Percentiles rank a stretch among this genome's conserved stretches.
Conservation (phyloP, 306 rosid genomes). For the Chamaecrista fasciculata region DNA sequence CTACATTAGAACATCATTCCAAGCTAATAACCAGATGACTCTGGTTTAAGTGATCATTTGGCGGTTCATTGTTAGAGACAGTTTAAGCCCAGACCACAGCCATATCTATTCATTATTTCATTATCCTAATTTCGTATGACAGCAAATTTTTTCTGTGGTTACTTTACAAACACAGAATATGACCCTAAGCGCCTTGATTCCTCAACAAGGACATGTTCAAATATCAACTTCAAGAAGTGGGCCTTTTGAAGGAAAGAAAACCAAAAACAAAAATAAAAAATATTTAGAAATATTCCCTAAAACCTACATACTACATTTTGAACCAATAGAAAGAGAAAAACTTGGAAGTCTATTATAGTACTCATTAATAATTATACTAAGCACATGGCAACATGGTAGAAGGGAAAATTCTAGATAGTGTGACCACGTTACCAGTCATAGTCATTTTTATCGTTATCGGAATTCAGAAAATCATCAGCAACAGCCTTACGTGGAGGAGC, state of each 20-base stretch:
- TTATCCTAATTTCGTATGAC: background rate
- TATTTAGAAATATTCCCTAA: background rate
- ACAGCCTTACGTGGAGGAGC: constrained; percentile 59
- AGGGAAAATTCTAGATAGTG: background rate
- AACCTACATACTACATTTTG: background rate
- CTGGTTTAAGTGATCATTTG: background rate
- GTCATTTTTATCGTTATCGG: constrained; percentile 77
- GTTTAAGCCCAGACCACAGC: background rate
- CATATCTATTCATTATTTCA: background rate
- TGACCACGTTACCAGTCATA: constrained; percentile 70
- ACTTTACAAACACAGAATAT: no score
- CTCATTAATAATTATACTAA: background rate
- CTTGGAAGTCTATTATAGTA: background rate
- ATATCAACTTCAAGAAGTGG: background rate
- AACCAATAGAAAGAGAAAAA: background rate
- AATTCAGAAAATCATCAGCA: constrained; percentile 77
- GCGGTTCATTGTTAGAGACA: background rate
- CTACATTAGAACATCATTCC: background rate
- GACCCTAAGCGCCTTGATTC: background rate
- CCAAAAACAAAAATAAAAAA: no score
- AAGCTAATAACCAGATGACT: background rate
- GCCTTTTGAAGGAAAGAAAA: background rate
- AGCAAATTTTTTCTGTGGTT: background rate
- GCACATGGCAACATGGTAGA: background rate
- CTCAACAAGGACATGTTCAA: background rate